phyloP scores from a whole-genome alignment of 2,329 filamentous ascomycete genomes.

The Curvularia lunata region DNA sequence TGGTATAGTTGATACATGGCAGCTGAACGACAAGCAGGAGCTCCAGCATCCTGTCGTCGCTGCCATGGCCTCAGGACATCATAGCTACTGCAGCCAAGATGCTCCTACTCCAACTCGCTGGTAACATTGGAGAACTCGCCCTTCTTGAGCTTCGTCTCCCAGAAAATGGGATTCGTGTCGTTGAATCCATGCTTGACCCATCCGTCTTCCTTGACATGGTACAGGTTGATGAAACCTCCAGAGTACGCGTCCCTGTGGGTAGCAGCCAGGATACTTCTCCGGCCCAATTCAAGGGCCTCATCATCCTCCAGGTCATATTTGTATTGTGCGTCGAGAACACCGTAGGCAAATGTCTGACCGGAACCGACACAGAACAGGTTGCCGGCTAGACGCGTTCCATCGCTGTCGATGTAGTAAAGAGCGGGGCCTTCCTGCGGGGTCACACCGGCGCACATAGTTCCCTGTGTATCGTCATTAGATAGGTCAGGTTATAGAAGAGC shows the following conservation, averaged over 20 bases:
- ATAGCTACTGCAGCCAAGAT: not conserved
- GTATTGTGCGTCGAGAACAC: conserved; percentile 96
- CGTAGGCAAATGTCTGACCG: conserved; percentile 98
- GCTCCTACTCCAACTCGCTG: conserved; percentile 67
- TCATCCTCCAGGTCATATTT: conserved; percentile 84
- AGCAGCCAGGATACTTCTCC: conserved; percentile 90
- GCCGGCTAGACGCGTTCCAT: conserved; percentile 88
- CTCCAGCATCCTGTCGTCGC: not conserved
- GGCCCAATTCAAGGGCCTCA: conserved; percentile 88
- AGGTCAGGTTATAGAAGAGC: not conserved
- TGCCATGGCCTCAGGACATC: not conserved
- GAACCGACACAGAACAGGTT: conserved; percentile 99
- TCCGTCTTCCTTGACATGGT: conserved; percentile 98
- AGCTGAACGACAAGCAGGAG: not conserved
- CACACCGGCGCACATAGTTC: conserved; percentile 98
- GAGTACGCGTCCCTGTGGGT: conserved; percentile 99
- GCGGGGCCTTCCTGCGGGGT: conserved; percentile 94
- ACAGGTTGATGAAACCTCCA: conserved; percentile 97
- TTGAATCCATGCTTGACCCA: conserved; percentile 99
- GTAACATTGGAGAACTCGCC: conserved; percentile 98
- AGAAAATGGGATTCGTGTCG: conserved; percentile 99
- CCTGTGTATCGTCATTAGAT: conserved; percentile 50
- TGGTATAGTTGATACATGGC: conserved; percentile 2
- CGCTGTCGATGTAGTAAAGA: conserved; percentile 98
- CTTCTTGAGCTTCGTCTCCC: conserved; percentile 98